Evolutionary conservation across 257 asterid species (phyloP), one percentile per base, ranked within the genome.

Genomic region (Echium plantagineum): DNA sequence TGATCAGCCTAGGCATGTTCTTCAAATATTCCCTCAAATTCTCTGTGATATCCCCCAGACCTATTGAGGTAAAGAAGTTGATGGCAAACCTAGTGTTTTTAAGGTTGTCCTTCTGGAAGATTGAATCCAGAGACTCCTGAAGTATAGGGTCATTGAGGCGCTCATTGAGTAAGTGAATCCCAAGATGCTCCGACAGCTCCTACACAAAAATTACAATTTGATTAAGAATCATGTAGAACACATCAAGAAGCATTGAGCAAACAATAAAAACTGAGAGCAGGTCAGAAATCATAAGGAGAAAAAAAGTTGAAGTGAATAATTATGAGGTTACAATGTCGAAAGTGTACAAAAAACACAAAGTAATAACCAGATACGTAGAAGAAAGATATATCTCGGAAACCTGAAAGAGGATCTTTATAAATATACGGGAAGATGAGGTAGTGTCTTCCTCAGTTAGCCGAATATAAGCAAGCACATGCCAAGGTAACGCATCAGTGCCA

Each of bases 391-490:
- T 51, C 30, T 58, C 47, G 42, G n/a, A 17, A 71, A 91, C 98
- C 98, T 89, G 97, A 76, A 93, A 93, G 56, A 93, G 96, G 73
- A 93, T 84, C 75, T 89, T 93, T 21, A 93, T 89, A 65, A 88
- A 91, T 64, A 91, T 91, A 52, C 98, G 95, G 56, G 98, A 88
- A 18, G 98, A 91, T 15, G 98, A 91, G 19, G 98, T 85, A 0
- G 98, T 91, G 52, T 86, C 99, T 76, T 89, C 99, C 74, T 93
- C 99, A 0, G 99, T 93, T 69, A 93, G 71, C 60, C 97, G 81
- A 52, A 93, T 86, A 30, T 93, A 93, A 42, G 94, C 77, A 77
- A 93, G 61, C 38, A 73, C 84, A 58, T 89, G 90, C 97, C 97
- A 89, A 4, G 99, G 94, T 61, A 89, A 71, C 12, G 97, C 94